A percentile compares a stretch with the other conserved stretches of the same genome.
Conservation (phyloP, 306 rosid species). For the Trifolium repens region DNA sequence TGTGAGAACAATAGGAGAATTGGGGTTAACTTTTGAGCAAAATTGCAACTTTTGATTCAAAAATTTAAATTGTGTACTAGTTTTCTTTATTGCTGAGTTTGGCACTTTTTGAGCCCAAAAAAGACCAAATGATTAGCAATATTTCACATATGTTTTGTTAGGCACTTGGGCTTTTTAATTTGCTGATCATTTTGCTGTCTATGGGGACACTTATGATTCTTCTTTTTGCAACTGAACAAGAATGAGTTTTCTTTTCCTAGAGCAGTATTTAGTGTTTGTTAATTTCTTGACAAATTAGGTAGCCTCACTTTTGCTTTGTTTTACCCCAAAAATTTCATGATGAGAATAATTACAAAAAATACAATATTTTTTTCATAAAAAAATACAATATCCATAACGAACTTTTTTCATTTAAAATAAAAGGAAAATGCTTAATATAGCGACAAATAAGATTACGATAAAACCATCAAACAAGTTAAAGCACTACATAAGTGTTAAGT, state of each 20-base stretch:
- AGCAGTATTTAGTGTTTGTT: background rate
- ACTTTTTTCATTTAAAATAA: no score
- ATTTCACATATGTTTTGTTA: constrained; percentile 25
- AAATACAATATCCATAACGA: no score
- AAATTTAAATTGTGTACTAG: background rate
- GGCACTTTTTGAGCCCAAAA: constrained; percentile 28
- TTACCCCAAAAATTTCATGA: constrained; percentile 14
- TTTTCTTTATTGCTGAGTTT: constrained; percentile 5
- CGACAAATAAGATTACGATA: no score
- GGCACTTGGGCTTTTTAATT: background rate
- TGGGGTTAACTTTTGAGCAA: constrained; percentile 4
- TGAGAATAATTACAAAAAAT: background rate
- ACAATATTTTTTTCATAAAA: no score
- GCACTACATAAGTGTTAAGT: no score
- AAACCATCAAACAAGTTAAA: no score
- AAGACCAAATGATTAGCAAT: constrained; percentile 34
- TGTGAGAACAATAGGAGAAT: background rate
- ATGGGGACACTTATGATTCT: constrained; percentile 36
- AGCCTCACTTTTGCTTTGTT: background rate
- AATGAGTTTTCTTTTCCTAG: constrained; percentile 22
- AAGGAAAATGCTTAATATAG: no score
- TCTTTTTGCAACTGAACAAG: constrained; percentile 6
- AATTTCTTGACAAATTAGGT: constrained; percentile 7
- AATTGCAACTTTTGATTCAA: constrained; percentile 37
- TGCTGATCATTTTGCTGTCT: constrained; percentile 23